Evolutionary conservation across 1,139 yeast species (phyloP), one percentile per base, ranked within the genome.

Genomic region (Hansenula sp.): DNA sequence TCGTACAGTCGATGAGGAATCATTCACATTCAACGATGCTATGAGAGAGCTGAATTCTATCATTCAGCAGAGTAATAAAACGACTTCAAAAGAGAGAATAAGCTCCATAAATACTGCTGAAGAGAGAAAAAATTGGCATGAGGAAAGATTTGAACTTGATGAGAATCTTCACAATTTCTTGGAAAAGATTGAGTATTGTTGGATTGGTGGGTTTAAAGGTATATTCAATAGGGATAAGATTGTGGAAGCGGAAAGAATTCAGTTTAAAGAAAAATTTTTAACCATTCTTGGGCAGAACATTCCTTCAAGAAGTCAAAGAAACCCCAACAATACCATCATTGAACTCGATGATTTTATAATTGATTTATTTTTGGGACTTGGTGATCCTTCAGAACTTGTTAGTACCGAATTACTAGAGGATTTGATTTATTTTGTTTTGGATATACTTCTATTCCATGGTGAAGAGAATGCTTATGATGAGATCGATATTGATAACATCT

Each of bases 171-270:
- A 74, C 41, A 65, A 63, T 5, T 60, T 90, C n/a, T 61, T 91
- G n/a, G 61, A 63, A 2, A 70, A 70, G 34, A 76, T 88, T 15
- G 93, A 89, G 50, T 61, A 65, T 27, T 67, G 70, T 46, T 89
- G 96, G 95, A 63, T 91, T 38, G 91, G 95, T n/a, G 95, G 95
- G 0, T 85, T 89, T 51, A 66, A 67, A 36, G 83, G 91, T 0
- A 57, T 87, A 2, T 84, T 88, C 56, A 63, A 68, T 32, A 65
- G 65, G 7, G 52, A 50, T 12, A 51, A 55, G 2, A 46, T 66
- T 2, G 61, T 67, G 27, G 55, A 54, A 11, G 52, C 55, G 0
- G 57, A 62, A 6, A 64, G 72, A 33, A 48, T 52, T 13, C 40
- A 58, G 40, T 69, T 86, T 61, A 67, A 69, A 52, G 47, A 44